Evolutionary conservation across 441 rosid species (phyloP).

Genomic region (Populus hybrid): DNA sequence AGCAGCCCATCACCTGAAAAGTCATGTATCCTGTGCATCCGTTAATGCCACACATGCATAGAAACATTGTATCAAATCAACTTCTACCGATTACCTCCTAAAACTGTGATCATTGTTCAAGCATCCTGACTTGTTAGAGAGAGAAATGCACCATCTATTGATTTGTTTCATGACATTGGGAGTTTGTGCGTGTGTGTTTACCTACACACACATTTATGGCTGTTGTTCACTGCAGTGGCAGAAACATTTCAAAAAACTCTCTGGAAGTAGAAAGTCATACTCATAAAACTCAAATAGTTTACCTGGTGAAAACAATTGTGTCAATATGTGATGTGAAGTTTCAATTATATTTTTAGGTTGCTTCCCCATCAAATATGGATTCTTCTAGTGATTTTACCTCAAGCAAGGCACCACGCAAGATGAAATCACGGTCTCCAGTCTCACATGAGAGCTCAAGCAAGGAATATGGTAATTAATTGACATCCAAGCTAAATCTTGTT

Average conservation of each 20-base stretch:
- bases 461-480: slow-evolving; percentile 3
- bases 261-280: neutral
- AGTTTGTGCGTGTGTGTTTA: neutral
- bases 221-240: neutral
- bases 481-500: neutral
- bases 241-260: neutral
- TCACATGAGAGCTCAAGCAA: neutral
- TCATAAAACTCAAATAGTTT: neutral
- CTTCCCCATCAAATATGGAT: neutral
- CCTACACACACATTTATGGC: neutral
- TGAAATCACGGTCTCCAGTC: neutral
- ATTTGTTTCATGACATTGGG: neutral
- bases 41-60: neutral
- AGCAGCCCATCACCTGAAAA: neutral
- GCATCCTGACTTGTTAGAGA: neutral
- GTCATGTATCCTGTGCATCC: neutral
- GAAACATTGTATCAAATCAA: neutral
- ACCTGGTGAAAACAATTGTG: too few relatives aligned
- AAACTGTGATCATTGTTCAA: neutral
- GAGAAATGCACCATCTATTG: neutral
- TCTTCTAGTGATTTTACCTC: neutral
- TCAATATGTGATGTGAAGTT: neutral
- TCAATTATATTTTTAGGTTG: neutral
- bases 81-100: neutral
- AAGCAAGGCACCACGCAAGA: neutral